phyloP scores from a whole-genome alignment of 2,329 filamentous ascomycete genomes.

The Fusarium neocosmosporiellum region DNA sequence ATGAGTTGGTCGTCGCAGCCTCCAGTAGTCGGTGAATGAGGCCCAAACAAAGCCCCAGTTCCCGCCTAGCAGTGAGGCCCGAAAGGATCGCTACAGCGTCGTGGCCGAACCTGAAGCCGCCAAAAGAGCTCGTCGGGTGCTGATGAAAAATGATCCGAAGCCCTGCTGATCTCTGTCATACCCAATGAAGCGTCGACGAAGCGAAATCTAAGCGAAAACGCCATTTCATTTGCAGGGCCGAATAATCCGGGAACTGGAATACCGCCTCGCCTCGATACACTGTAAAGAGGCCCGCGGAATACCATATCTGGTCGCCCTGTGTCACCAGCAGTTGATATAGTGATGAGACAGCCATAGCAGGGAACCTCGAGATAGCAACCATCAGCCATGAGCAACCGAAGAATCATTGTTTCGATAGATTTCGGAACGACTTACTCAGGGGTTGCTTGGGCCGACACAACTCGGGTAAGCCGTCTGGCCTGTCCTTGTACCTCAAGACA shows the following conservation, averaged over 20 bases:
- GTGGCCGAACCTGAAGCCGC: slow-evolving; percentile 18
- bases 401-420: slow-evolving; percentile 64
- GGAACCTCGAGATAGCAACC: slow-evolving; percentile 18
- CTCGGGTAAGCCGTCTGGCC: slow-evolving; percentile 44
- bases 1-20: slow-evolving; percentile 34
- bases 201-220: slow-evolving; percentile 33
- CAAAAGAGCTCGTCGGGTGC: slow-evolving; percentile 30
- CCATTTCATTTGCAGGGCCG: slow-evolving; percentile 18
- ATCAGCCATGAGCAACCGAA: slow-evolving; percentile 48
- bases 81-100: slow-evolving; percentile 21
- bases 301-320: slow-evolving; percentile 26
- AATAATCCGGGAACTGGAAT: slow-evolving; percentile 19
- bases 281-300: slow-evolving; percentile 8
- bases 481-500: slow-evolving; percentile 3
- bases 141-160: slow-evolving; percentile 32
- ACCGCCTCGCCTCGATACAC: slow-evolving; percentile 13
- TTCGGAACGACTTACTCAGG: slow-evolving; percentile 69
- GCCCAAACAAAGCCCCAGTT: slow-evolving; percentile 21
- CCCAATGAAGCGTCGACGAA: slow-evolving; percentile 28
- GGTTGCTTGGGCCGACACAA: slow-evolving; percentile 63
- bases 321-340: slow-evolving; percentile 34
- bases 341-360: slow-evolving; percentile 34
- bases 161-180: slow-evolving; percentile 15
- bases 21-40: slow-evolving; percentile 29
- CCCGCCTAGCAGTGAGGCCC: slow-evolving; percentile 30